phyloP scores from a whole-genome alignment of 129 eudicot genomes.

The Kitagawia praeruptora region DNA sequence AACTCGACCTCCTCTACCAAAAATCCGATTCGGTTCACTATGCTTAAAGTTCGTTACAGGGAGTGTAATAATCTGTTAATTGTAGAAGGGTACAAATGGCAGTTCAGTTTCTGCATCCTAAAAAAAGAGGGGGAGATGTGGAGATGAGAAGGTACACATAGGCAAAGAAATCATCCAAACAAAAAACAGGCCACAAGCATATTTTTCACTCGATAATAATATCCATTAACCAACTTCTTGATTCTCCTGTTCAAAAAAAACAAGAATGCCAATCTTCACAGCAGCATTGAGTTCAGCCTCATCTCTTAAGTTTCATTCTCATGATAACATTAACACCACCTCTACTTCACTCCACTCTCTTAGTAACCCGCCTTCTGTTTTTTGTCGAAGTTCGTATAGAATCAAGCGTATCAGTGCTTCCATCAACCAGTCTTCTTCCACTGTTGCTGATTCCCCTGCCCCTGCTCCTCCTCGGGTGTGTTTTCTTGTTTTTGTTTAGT shows the following conservation, averaged over 20 bases:
- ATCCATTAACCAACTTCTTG: not conserved
- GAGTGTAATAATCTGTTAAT: not conserved
- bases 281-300: conserved; percentile 23
- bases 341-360: conserved; percentile 6
- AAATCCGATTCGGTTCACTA: not conserved
- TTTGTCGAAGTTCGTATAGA: conserved; percentile 20
- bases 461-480: conserved; percentile 57
- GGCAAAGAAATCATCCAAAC: not conserved
- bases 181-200: not conserved
- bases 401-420: conserved; percentile 7
- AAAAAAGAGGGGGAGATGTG: not conserved
- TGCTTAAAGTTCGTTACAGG: too few species aligned
- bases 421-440: not conserved
- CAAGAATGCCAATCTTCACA: conserved; percentile 34
- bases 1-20: not conserved
- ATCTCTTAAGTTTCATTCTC: conserved; percentile 23
- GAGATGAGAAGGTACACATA: conserved; percentile 2
- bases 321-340: conserved; percentile 13
- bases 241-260: not conserved
- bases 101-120: not conserved
- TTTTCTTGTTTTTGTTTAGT: not conserved
- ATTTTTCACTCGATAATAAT: not conserved
- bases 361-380: not conserved
- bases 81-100: not conserved
- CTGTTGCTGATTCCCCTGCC: conserved; percentile 10